These are phyloP conservation scores for Annulohypoxylon stygium DNA, from an alignment of 495 filamentous ascomycete species.

Conservation along the genomic window DNA sequence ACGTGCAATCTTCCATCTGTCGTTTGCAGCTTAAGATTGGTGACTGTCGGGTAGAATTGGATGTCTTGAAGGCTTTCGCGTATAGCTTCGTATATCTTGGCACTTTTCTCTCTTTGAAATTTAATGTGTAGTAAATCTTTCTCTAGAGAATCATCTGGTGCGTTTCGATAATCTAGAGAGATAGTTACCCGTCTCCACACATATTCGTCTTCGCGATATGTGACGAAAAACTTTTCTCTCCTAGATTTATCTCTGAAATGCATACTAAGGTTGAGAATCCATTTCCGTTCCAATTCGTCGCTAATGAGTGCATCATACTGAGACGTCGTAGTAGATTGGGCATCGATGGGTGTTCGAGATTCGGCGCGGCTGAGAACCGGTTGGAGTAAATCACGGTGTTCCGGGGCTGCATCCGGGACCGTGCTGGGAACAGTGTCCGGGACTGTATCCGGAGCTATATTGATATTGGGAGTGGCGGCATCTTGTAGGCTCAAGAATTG, in stretches of 20 bases:
- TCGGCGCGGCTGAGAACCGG: constrained; percentile 41
- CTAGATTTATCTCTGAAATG: constrained; percentile 95
- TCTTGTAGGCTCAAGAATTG: constrained; percentile 47
- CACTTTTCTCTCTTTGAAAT: constrained; percentile 93
- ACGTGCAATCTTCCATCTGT: constrained; percentile 91
- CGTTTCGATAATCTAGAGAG: constrained; percentile 91
- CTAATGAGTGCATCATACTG: constrained; percentile 72
- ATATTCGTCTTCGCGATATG: constrained; percentile 81
- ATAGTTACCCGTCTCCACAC: constrained; percentile 91
- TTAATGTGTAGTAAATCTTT: constrained; percentile 79
- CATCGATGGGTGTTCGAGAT: constrained; percentile 50
- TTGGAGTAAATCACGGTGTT: constrained; percentile 25
- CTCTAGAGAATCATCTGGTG: constrained; percentile 85
- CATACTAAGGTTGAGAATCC: constrained; percentile 99
- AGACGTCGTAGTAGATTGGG: constrained; percentile 62
- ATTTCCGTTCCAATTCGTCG: constrained; percentile 86
- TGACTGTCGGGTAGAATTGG: constrained; percentile 94
- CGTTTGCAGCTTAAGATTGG: constrained; percentile 95
- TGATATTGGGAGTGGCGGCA: constrained; percentile 31
- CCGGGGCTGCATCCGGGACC: neutral
- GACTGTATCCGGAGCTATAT: constrained; percentile 6
- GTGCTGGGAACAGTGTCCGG: neutral
- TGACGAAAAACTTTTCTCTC: constrained; percentile 98
- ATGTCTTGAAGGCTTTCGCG: constrained; percentile 91
- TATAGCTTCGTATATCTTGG: constrained; percentile 96